Evolutionary conservation across 139 green algal genomes (phyloP).

Genomic region (Ulvella scutata): DNA sequence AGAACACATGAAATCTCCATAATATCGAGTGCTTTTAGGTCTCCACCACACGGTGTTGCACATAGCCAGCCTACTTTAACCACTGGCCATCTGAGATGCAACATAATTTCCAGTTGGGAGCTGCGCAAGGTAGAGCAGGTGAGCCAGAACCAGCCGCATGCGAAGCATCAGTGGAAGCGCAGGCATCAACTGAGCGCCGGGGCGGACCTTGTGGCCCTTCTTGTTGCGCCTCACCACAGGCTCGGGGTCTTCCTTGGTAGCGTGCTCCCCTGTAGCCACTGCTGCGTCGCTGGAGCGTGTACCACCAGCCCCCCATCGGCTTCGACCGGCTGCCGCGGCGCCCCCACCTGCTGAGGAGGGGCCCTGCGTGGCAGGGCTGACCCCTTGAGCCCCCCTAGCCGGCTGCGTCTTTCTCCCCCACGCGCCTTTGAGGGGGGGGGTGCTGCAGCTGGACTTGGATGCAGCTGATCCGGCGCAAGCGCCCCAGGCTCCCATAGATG

Average conservation of each 20-base stretch:
- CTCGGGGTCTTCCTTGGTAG: no score
- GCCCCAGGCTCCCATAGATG: neutral
- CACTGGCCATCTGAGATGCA: neutral
- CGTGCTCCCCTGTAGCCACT: no score
- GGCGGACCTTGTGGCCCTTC: neutral
- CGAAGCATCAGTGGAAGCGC: neutral
- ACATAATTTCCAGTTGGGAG: neutral
- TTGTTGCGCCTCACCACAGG: neutral
- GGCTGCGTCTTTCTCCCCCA: no score
- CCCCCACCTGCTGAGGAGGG: no score
- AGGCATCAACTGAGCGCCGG: neutral
- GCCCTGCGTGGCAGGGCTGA: no score
- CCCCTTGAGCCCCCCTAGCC: no score
- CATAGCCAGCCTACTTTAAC: neutral
- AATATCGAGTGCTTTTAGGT: neutral
- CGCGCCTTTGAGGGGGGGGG: neutral
- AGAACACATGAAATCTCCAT: no score
- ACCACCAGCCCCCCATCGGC: neutral
- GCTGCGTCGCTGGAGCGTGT: neutral
- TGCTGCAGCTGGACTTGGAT: neutral
- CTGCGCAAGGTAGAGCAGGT: neutral
- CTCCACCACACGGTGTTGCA: neutral
- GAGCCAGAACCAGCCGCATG: neutral
- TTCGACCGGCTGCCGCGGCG: neutral
- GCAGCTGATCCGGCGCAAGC: neutral